Conservation (phyloP, 192 early-diverging fungal genomes). For the Coemansia sp. region DNA sequence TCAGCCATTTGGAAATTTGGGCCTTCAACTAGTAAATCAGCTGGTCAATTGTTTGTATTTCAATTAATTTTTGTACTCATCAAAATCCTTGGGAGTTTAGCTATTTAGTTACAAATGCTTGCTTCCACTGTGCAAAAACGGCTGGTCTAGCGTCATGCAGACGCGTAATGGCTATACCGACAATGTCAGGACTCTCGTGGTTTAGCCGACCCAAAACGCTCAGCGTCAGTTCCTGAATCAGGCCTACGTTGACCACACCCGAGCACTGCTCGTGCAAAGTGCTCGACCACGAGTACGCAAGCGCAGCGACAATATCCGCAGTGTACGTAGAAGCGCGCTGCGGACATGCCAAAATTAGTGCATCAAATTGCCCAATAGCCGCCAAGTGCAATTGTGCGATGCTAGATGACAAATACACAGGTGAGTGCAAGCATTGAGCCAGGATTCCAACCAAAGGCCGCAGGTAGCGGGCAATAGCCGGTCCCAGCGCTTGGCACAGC, state of each 20-base stretch:
- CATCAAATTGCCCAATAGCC: slow-evolving; percentile 13
- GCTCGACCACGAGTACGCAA: slow-evolving; percentile 29
- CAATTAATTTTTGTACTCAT: background rate
- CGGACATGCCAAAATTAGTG: slow-evolving; percentile 14
- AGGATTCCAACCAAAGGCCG: slow-evolving; percentile 30
- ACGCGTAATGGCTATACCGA: background rate
- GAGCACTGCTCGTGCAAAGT: background rate
- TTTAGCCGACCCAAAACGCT: background rate
- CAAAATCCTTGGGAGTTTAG: background rate
- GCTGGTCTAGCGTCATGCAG: background rate
- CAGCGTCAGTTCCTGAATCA: background rate
- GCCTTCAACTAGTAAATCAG: slow-evolving; percentile 26
- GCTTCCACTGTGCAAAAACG: slow-evolving; percentile 1
- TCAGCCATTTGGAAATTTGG: slow-evolving; percentile 47
- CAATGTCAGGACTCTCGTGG: background rate
- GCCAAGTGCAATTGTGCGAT: slow-evolving; percentile 17
- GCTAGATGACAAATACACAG: slow-evolving; percentile 5
- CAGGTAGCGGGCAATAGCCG: slow-evolving; percentile 24
- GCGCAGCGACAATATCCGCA: slow-evolving; percentile 21
- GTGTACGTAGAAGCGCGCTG: slow-evolving; percentile 19
- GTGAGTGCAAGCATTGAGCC: slow-evolving; percentile 9
- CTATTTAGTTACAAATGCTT: background rate
- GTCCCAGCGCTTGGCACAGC: slow-evolving; percentile 17
- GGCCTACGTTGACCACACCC: background rate
- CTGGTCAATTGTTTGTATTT: background rate